phyloP scores from a whole-genome alignment of 768 basidiomycete genomes.

The Amylocystis lapponica region DNA sequence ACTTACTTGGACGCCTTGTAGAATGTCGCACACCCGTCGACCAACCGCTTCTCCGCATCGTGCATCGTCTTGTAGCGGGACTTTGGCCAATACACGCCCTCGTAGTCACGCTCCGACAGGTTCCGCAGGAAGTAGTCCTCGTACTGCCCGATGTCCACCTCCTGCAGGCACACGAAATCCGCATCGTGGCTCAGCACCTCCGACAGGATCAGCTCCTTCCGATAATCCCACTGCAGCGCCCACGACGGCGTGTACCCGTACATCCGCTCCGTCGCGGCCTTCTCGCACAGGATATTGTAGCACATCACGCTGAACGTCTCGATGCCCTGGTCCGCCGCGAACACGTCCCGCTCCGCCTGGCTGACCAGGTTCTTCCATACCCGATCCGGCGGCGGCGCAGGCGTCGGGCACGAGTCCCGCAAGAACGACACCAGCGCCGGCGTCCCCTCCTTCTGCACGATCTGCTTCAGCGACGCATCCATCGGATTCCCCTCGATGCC shows the following conservation, averaged over 20 bases:
- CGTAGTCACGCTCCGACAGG: constrained; percentile 72
- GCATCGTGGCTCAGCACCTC: constrained; percentile 78
- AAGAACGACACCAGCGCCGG: constrained; percentile 80
- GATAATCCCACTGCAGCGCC: constrained; percentile 94
- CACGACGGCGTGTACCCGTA: constrained; percentile 97
- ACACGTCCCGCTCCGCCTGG: constrained; percentile 51
- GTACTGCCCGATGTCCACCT: constrained; percentile 89
- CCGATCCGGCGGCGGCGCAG: constrained; percentile 75
- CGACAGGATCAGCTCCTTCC: constrained; percentile 80
- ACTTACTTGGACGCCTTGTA: constrained; percentile 85
- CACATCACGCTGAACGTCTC: constrained; percentile 80
- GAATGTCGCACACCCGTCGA: constrained; percentile 97
- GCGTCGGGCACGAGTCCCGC: constrained; percentile 89
- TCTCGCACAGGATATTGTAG: constrained; percentile 95
- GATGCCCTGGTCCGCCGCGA: constrained; percentile 53
- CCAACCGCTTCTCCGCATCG: constrained; percentile 75
- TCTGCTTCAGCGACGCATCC: constrained; percentile 64
- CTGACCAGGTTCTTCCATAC: constrained; percentile 63
- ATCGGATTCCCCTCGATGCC: constrained; percentile 98
- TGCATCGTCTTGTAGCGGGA: constrained; percentile 91
- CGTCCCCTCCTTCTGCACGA: constrained; percentile 96
- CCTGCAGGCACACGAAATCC: constrained; percentile 93
- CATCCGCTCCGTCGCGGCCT: constrained; percentile 78
- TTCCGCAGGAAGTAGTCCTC: constrained; percentile 84
- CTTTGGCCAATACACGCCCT: constrained; percentile 89